Conservation (phyloP, 805 yeast genomes). For the Priceomyces carsonii region DNA sequence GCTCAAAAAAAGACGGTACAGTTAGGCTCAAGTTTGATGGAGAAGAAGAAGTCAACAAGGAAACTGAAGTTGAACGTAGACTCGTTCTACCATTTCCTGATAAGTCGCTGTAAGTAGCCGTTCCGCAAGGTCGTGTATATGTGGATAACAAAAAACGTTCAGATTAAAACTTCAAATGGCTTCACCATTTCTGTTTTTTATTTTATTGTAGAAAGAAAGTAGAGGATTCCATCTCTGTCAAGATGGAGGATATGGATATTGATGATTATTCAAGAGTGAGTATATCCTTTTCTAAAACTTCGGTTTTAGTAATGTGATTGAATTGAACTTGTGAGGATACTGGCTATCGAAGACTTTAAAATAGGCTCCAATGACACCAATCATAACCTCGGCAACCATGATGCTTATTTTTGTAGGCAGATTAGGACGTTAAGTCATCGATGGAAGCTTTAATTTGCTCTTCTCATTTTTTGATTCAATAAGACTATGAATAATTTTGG, state of each 20-base stretch:
- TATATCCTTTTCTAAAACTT: slow-evolving; percentile 12
- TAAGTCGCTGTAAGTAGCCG: slow-evolving; percentile 3
- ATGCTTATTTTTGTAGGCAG: too few species aligned
- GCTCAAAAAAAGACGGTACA: slow-evolving; percentile 69
- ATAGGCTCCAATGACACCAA: too few species aligned
- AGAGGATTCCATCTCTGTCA: slow-evolving; percentile 9
- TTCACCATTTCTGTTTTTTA: too few species aligned
- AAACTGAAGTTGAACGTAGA: slow-evolving; percentile 86
- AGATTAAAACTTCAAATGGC: too few species aligned
- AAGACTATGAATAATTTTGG: neutral
- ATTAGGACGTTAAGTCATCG: too few species aligned
- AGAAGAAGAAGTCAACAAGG: slow-evolving; percentile 94
- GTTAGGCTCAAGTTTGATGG: slow-evolving; percentile 89
- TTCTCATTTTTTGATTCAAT: neutral
- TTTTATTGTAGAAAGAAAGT: slow-evolving; percentile 10
- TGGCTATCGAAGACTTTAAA: slow-evolving; percentile 1
- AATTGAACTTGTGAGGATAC: slow-evolving; percentile 5
- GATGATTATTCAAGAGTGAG: slow-evolving; percentile 65
- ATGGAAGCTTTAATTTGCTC: too few species aligned
- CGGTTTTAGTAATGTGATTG: too few species aligned
- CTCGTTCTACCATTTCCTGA: slow-evolving; percentile 77
- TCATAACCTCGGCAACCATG: too few species aligned
- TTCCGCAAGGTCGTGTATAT: slow-evolving; percentile 7
- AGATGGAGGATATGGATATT: slow-evolving; percentile 63
- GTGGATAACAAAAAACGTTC: slow-evolving; percentile 20